Conservation (phyloP, 768 basidiomycete species). For the Rhodotorula diobovata region DNA sequence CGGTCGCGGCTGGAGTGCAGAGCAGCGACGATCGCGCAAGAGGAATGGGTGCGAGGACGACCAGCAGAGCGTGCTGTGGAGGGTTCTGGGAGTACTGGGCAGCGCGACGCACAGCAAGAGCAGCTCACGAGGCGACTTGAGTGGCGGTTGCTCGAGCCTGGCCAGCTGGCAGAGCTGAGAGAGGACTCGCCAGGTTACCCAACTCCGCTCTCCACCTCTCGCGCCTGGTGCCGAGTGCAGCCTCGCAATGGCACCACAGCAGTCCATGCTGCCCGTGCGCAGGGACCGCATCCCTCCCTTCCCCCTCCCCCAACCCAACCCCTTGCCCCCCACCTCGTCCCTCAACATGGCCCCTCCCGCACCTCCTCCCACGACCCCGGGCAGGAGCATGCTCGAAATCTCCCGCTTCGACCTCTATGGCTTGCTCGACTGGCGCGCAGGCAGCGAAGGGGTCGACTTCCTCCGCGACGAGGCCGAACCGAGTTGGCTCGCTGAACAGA, state of each 20-base stretch:
- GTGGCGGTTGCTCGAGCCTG: too few relatives aligned
- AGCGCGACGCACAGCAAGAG: too few relatives aligned
- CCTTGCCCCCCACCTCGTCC: neutral
- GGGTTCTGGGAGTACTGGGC: too few relatives aligned
- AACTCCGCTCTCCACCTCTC: neutral
- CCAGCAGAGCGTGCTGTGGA: too few relatives aligned
- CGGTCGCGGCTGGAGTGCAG: too few relatives aligned
- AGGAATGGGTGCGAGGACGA: too few relatives aligned
- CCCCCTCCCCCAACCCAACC: neutral
- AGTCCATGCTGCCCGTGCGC: slow-evolving; percentile 11
- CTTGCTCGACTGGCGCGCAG: neutral
- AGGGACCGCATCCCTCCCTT: too few relatives aligned
- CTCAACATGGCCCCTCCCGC: neutral
- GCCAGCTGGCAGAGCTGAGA: too few relatives aligned
- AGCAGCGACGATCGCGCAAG: too few relatives aligned
- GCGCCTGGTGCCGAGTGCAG: neutral
- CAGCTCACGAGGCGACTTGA: too few relatives aligned
- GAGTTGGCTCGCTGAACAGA: slow-evolving; percentile 16
- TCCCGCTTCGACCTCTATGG: slow-evolving; percentile 4
- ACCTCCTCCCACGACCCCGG: neutral
- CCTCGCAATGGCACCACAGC: slow-evolving; percentile 1
- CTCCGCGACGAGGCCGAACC: slow-evolving; percentile 5
- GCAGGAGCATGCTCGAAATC: neutral
- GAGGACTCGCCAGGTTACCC: neutral
- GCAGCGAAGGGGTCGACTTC: neutral